Evolutionary conservation across 2,329 filamentous ascomycete genomes (phyloP).

Genomic region (Hymenoscyphus occultus): DNA sequence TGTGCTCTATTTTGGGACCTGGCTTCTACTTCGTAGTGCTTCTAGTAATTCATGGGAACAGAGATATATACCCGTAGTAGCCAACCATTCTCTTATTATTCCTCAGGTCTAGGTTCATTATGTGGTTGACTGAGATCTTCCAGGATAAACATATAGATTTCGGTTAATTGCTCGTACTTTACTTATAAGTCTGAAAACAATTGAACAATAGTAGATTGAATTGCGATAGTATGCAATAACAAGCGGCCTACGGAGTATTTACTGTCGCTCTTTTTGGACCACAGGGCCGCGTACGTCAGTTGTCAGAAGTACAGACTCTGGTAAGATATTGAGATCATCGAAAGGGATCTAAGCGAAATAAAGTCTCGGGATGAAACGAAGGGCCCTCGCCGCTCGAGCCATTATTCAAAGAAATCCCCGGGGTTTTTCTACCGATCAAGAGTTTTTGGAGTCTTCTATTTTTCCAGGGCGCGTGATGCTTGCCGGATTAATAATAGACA

Average conservation of each 20-base stretch:
- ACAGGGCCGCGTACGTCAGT: background rate
- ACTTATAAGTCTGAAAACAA: background rate
- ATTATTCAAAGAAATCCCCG: background rate
- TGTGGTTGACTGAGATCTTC: no score
- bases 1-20: no score
- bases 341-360: constrained; percentile 2
- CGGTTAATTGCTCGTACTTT: no score
- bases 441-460: background rate
- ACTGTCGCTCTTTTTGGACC: background rate
- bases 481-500: background rate
- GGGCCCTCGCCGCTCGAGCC: background rate
- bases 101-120: no score
- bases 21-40: no score
- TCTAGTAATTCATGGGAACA: no score
- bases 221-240: no score
- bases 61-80: no score
- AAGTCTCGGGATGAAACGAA: background rate
- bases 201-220: background rate
- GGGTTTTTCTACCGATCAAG: background rate
- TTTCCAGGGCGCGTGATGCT: background rate
- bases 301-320: background rate
- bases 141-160: no score
- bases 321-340: constrained; percentile 1
- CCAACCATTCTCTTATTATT: no score
- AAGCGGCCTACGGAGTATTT: no score